A percentile compares a stretch with the other conserved stretches of the same genome.
phyloP scores from a whole-genome alignment of 805 yeast species.

The Kazachstania kunashirensis region DNA sequence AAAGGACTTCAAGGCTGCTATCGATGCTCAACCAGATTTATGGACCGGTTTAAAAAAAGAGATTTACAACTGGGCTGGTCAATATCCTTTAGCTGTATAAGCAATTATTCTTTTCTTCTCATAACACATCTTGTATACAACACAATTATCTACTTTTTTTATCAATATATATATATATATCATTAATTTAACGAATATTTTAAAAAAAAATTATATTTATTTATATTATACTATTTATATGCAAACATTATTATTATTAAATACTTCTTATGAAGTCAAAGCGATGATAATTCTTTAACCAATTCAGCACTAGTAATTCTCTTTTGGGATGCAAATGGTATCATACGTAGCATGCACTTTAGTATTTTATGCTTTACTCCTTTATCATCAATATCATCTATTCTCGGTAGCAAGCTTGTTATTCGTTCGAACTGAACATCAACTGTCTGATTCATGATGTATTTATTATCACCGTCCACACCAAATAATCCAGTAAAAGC shows the following conservation, averaged over 20 bases:
- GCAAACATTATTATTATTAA: background rate
- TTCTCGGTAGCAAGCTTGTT: slow-evolving; percentile 14
- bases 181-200: too few species aligned
- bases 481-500: slow-evolving; percentile 30
- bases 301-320: slow-evolving; percentile 20
- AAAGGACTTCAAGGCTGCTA: slow-evolving; percentile 87
- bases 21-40: slow-evolving; percentile 62
- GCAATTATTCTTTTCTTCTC: background rate
- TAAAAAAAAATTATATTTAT: background rate
- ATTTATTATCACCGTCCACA: slow-evolving; percentile 19
- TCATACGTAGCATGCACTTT: slow-evolving; percentile 36
- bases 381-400: slow-evolving; percentile 10
- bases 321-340: slow-evolving; percentile 38
- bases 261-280: background rate
- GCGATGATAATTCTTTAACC: slow-evolving; percentile 5
- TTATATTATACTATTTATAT: background rate
- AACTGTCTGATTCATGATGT: slow-evolving; percentile 10
- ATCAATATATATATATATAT: too few species aligned
- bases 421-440: slow-evolving; percentile 9
- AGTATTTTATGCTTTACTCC: slow-evolving; percentile 8
- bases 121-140: background rate
- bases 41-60: slow-evolving; percentile 62
- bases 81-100: slow-evolving; percentile 60
- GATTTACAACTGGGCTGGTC: slow-evolving; percentile 85
- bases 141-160: background rate